A percentile compares a stretch with the other conserved stretches of the same genome.
Conservation (phyloP, 2,329 filamentous ascomycete genomes). For the Alternaria solani region DNA sequence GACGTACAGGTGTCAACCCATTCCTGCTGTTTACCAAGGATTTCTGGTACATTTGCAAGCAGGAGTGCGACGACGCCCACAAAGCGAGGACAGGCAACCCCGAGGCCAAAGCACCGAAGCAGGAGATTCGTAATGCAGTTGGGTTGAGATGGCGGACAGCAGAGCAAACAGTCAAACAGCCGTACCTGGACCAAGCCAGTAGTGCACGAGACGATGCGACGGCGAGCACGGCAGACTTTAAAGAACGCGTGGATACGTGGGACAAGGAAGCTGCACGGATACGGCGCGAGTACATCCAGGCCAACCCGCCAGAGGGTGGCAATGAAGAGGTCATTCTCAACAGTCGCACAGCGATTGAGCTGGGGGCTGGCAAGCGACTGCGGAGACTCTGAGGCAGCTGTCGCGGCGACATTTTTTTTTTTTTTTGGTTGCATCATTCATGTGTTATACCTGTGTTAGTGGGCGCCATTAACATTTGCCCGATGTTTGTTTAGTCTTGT, state of each 20-base stretch:
- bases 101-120: slow-evolving; percentile 70
- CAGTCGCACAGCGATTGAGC: slow-evolving; percentile 50
- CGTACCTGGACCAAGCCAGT: slow-evolving; percentile 78
- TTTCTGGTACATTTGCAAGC: slow-evolving; percentile 68
- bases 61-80: slow-evolving; percentile 73
- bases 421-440: slow-evolving; percentile 30
- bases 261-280: slow-evolving; percentile 68
- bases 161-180: slow-evolving; percentile 72
- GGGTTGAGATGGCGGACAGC: slow-evolving; percentile 92
- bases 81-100: slow-evolving; percentile 70
- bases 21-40: slow-evolving; percentile 90
- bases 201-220: slow-evolving; percentile 73
- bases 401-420: slow-evolving; percentile 7
- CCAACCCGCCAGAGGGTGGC: slow-evolving; percentile 43
- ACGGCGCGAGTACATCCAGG: slow-evolving; percentile 53
- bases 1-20: slow-evolving; percentile 79
- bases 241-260: slow-evolving; percentile 72
- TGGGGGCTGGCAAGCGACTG: slow-evolving; percentile 46
- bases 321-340: slow-evolving; percentile 42
- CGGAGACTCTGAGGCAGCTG: slow-evolving; percentile 33
- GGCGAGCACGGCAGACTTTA: slow-evolving; percentile 66
- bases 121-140: slow-evolving; percentile 83
- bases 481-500: slow-evolving; percentile 22
- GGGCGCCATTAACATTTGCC: slow-evolving; percentile 35
- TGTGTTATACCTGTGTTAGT: slow-evolving; percentile 29